Percentiles rank a stretch among this genome's conserved stretches.
Evolutionary conservation across 1,139 yeast species (phyloP).

Genomic region (Hemisphaericaspora subhashii): DNA sequence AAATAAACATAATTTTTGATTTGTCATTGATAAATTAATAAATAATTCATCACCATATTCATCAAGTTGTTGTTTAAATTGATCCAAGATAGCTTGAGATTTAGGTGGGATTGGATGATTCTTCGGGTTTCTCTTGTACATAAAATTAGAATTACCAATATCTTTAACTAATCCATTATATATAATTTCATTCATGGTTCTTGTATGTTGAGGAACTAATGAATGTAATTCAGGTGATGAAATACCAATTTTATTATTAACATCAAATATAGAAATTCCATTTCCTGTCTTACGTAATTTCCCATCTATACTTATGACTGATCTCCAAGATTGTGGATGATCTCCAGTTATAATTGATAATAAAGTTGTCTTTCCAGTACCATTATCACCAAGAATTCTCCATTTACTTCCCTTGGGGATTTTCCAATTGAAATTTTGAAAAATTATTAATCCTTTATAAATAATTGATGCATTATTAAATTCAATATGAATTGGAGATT

Average conservation of each 20-base stretch:
- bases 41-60: constrained; percentile 41
- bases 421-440: constrained; percentile 63
- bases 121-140: constrained; percentile 24
- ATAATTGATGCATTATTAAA: constrained; percentile 64
- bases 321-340: constrained; percentile 95
- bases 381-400: constrained; percentile 89
- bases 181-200: constrained; percentile 58
- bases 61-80: constrained; percentile 30
- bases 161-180: constrained; percentile 65
- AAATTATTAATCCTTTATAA: constrained; percentile 61
- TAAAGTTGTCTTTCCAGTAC: constrained; percentile 89
- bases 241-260: constrained; percentile 79
- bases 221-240: constrained; percentile 92
- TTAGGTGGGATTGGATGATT: constrained; percentile 14
- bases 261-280: constrained; percentile 70
- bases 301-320: constrained; percentile 64
- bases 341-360: constrained; percentile 85
- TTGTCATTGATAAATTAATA: constrained; percentile 58
- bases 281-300: constrained; percentile 68
- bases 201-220: constrained; percentile 57
- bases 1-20: constrained; percentile 78
- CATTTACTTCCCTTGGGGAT: constrained; percentile 75
- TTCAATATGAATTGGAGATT: constrained; percentile 43
- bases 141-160: constrained; percentile 58
- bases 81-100: constrained; percentile 20